phyloP scores from a whole-genome alignment of 2,329 filamentous ascomycete species.

The Cladophialophora exuberans region DNA sequence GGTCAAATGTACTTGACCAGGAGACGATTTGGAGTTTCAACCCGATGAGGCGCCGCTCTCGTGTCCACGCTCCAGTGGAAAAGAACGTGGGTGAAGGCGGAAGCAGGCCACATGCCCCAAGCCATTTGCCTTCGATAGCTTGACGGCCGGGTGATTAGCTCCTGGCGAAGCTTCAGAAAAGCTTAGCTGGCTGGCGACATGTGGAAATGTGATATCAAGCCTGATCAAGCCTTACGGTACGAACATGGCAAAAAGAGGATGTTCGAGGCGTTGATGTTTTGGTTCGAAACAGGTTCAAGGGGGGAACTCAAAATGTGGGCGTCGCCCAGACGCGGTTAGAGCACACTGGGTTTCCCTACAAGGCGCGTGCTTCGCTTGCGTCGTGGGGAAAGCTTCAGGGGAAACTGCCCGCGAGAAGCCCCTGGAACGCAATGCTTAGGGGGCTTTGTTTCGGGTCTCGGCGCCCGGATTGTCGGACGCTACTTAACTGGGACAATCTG shows the following conservation, averaged over 20 bases:
- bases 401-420: neutral
- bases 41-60: no score
- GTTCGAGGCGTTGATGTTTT: neutral
- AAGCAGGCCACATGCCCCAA: neutral
- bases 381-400: neutral
- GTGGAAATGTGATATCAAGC: neutral
- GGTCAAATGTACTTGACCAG: no score
- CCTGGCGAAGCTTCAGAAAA: slow-evolving; percentile 1
- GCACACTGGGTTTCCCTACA: no score
- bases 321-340: neutral
- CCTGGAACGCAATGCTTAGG: no score
- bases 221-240: neutral
- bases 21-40: no score
- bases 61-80: no score
- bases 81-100: no score
- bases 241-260: neutral
- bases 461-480: no score
- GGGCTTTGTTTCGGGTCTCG: no score
- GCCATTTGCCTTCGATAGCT: slow-evolving; percentile 8
- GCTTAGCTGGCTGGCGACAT: slow-evolving; percentile 4
- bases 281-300: neutral
- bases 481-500: no score
- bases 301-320: neutral
- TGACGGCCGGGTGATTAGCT: neutral
- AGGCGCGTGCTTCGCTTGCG: neutral